Conservation (phyloP, 345 rosid species). For the Dimocarpus longan region DNA sequence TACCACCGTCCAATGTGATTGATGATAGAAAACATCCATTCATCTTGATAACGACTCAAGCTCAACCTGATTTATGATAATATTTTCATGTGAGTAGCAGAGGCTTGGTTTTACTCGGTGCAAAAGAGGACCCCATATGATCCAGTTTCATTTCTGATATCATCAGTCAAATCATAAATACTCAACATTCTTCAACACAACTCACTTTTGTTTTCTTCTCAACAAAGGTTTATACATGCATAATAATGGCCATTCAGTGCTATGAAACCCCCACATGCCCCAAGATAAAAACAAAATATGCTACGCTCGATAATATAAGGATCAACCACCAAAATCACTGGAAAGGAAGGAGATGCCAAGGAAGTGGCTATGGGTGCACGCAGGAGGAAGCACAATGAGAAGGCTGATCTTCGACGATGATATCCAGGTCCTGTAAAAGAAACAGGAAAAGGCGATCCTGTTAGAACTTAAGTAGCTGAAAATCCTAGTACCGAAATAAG, state of each 20-base stretch:
- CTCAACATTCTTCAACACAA: not conserved
- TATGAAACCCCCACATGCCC: not conserved
- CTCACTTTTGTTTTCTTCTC: not conserved
- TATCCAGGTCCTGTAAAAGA: not conserved
- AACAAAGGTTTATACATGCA: constrained; percentile 1
- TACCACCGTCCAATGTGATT: too few relatives aligned
- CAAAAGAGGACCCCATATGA: not conserved
- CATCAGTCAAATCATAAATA: not conserved
- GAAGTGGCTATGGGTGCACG: not conserved
- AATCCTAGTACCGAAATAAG: not conserved
- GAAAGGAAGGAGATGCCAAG: not conserved
- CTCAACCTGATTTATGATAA: too few relatives aligned
- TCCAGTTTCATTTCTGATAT: not conserved
- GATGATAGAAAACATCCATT: too few relatives aligned
- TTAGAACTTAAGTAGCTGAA: not conserved
- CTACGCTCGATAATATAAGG: not conserved
- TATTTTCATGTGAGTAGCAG: not conserved
- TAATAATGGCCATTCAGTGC: not conserved
- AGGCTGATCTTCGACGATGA: not conserved
- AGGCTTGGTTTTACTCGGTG: not conserved
- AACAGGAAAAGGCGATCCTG: not conserved
- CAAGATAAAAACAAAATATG: not conserved
- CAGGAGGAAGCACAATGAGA: not conserved
- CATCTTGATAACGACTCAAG: too few relatives aligned
- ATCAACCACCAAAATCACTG: not conserved